A percentile compares a stretch with the other conserved stretches of the same genome.
These are phyloP conservation scores for Lactarius akahatsu DNA, from an alignment of 768 basidiomycete species.

Conservation along the genomic window DNA sequence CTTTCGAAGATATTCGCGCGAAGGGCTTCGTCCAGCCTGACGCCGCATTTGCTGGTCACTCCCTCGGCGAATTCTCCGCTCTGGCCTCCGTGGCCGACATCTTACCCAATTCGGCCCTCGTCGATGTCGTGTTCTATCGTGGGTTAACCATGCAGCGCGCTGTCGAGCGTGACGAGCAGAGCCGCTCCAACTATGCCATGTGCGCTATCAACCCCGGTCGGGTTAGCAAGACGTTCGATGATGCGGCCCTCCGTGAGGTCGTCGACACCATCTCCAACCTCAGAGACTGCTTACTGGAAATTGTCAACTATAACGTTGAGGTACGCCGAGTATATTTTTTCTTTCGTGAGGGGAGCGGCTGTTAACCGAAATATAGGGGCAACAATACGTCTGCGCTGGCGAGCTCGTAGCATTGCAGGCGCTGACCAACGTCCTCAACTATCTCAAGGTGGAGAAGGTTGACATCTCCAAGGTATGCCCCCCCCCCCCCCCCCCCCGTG, in stretches of 20 bases:
- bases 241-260: constrained; percentile 93
- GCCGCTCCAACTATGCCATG: constrained; percentile 97
- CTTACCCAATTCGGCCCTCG: constrained; percentile 89
- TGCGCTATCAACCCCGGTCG: constrained; percentile 98
- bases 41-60: constrained; percentile 96
- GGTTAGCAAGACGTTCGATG: constrained; percentile 91
- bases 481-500: not conserved
- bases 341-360: not conserved
- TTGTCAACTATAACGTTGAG: constrained; percentile 96
- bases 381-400: constrained; percentile 99
- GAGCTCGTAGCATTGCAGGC: constrained; percentile 92
- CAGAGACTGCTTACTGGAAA: constrained; percentile 86
- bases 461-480: constrained; percentile 77
- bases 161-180: constrained; percentile 90
- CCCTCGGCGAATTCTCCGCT: constrained; percentile 97
- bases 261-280: constrained; percentile 83
- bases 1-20: constrained; percentile 96
- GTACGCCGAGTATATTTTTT: constrained; percentile 41
- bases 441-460: constrained; percentile 93
- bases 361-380: constrained; percentile 56
- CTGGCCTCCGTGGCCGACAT: constrained; percentile 97
- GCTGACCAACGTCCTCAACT: constrained; percentile 94
- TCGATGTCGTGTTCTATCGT: constrained; percentile 99
- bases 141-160: constrained; percentile 99
- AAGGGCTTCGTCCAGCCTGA: constrained; percentile 93